These are phyloP conservation scores for Talinum fruticosum DNA, from an alignment of 148 eudicot genomes.

Conservation along the genomic window DNA sequence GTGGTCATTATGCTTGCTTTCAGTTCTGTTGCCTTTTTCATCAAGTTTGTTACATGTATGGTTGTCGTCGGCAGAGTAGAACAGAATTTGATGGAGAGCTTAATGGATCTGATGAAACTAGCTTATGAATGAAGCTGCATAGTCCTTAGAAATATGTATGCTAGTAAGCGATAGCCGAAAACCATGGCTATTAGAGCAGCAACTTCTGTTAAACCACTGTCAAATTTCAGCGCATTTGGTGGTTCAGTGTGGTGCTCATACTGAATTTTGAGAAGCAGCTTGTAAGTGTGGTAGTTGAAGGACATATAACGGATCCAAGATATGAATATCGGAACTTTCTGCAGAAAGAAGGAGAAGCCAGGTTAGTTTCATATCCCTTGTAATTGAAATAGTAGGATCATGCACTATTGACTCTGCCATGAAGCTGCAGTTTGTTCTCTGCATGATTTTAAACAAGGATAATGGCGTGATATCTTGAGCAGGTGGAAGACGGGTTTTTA, in stretches of 20 bases:
- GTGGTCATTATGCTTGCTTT: background rate
- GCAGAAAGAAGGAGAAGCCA: constrained; percentile 26
- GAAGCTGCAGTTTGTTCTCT: background rate
- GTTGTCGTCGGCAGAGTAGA: background rate
- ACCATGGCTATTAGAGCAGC: constrained; percentile 42
- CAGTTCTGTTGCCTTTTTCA: background rate
- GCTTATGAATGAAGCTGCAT: constrained; percentile 37
- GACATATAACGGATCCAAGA: constrained; percentile 83
- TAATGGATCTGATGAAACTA: background rate
- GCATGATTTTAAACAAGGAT: too few species aligned
- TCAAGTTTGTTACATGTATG: background rate
- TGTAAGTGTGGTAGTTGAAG: constrained; percentile 92
- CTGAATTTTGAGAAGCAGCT: constrained; percentile 89
- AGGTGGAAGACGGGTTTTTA: too few species aligned
- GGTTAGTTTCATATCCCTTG: background rate
- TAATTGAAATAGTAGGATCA: background rate
- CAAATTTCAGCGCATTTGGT: constrained; percentile 24
- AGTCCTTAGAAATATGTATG: constrained; percentile 38
- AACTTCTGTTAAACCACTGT: constrained; percentile 37
- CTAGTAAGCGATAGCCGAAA: constrained; percentile 46
- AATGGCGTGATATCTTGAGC: too few species aligned
- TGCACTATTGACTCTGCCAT: background rate
- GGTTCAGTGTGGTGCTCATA: constrained; percentile 35
- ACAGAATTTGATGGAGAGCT: background rate
- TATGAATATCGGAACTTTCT: constrained; percentile 80